Evolutionary conservation across 352 stramenopile species (phyloP).

Genomic region (Pythium guiyangense): DNA sequence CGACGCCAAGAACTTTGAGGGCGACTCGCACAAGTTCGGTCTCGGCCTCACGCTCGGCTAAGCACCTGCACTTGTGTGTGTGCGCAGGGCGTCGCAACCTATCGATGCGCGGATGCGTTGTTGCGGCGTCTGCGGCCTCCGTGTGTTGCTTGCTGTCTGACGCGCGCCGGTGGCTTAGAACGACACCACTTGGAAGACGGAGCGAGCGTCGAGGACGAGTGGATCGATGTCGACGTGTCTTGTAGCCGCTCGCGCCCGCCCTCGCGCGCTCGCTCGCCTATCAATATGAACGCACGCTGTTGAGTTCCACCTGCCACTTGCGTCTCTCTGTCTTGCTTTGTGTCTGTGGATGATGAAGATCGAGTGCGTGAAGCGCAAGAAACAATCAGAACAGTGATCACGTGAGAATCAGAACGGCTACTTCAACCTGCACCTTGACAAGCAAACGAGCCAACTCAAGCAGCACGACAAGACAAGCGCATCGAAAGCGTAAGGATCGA

Average conservation of each 20-base stretch:
- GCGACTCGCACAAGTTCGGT: conserved; percentile 89
- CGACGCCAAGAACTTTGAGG: conserved; percentile 90
- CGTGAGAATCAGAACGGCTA: too few relatives aligned
- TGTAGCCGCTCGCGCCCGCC: background rate
- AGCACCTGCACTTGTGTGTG: conserved; percentile 11
- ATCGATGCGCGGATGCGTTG: background rate
- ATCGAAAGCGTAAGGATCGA: too few relatives aligned
- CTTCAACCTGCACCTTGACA: too few relatives aligned
- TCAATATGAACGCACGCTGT: background rate
- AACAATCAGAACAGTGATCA: too few relatives aligned
- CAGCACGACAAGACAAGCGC: too few relatives aligned
- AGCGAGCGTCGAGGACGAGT: background rate
- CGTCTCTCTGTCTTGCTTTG: too few relatives aligned
- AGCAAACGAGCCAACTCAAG: too few relatives aligned
- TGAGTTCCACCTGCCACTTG: background rate
- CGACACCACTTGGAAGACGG: background rate
- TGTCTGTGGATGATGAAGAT: too few relatives aligned
- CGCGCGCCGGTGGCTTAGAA: background rate
- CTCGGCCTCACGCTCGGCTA: conserved; percentile 86
- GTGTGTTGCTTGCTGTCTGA: background rate
- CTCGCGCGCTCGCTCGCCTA: background rate
- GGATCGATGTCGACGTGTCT: background rate
- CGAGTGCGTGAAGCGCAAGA: too few relatives aligned
- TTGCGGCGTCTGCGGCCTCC: background rate
- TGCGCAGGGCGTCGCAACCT: background rate